Evolutionary conservation across 306 rosid genomes (phyloP).

Genomic region (Citrullus mucosospermus): DNA sequence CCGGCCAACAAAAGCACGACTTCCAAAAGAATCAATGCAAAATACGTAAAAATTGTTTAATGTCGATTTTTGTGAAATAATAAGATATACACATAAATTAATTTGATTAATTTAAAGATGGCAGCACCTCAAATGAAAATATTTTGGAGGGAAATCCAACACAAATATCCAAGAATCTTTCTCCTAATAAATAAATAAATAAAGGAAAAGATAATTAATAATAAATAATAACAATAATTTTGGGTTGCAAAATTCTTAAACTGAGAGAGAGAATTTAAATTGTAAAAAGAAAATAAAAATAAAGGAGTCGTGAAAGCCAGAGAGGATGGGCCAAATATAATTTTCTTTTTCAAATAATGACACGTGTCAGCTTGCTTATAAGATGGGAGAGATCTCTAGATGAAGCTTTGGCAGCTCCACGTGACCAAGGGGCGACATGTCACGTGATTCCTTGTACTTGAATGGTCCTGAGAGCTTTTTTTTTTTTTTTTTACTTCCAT

Average conservation of each 20-base stretch:
- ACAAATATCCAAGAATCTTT: not conserved
- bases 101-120: not conserved
- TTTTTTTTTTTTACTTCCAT: not conserved
- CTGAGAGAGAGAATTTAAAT: not conserved
- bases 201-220: not conserved
- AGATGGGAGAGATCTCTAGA: not conserved
- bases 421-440: not conserved
- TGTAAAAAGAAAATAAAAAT: not conserved
- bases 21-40: not conserved
- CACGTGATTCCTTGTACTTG: conserved; percentile 6
- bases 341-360: not conserved
- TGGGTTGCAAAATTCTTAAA: not conserved
- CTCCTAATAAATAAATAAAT: not conserved
- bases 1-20: not conserved
- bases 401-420: not conserved
- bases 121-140: not conserved
- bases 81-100: not conserved
- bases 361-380: conserved; percentile 2
- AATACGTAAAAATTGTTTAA: not conserved
- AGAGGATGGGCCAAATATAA: not conserved
- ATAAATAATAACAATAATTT: not conserved
- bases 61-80: not conserved
- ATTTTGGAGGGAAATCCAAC: not conserved
- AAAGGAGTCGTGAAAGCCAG: not conserved
- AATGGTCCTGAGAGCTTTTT: not conserved